Percentiles rank a stretch among this genome's conserved stretches.
Evolutionary conservation across 768 basidiomycete species (phyloP).

Genomic region (Leccinum ochraceum): DNA sequence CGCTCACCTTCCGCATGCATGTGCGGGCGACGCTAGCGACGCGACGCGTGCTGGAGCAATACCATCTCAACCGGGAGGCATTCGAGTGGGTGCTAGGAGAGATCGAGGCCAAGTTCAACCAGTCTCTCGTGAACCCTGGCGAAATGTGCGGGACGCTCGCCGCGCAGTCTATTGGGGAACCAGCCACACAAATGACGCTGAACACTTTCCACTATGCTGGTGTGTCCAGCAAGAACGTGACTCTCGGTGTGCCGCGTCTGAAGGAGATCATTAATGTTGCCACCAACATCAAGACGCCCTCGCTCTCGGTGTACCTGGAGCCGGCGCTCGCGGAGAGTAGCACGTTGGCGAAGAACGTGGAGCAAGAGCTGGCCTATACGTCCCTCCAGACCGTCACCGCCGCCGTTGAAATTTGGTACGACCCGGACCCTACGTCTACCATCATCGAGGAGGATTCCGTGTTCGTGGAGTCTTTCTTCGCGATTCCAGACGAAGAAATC

Average conservation of each 20-base stretch:
- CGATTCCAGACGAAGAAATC: constrained; percentile 96
- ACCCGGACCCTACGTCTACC: constrained; percentile 88
- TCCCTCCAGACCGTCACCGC: constrained; percentile 92
- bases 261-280: constrained; percentile 99
- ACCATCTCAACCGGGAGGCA: constrained; percentile 87
- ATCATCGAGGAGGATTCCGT: constrained; percentile 95
- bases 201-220: constrained; percentile 99
- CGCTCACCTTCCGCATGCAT: constrained; percentile 91
- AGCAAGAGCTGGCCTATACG: constrained; percentile 92
- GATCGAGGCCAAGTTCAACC: constrained; percentile 95
- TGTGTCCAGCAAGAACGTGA: constrained; percentile 99
- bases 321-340: constrained; percentile 64
- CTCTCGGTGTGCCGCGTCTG: constrained; percentile 97
- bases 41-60: constrained; percentile 84
- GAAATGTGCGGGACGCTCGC: constrained; percentile 99
- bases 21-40: constrained; percentile 86
- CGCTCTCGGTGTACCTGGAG: constrained; percentile 87
- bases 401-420: constrained; percentile 97
- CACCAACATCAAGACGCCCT: constrained; percentile 97
- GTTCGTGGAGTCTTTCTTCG: constrained; percentile 99
- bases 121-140: constrained; percentile 87
- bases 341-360: constrained; percentile 79
- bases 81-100: constrained; percentile 98
- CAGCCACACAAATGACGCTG: constrained; percentile 98
- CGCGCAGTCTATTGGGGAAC: constrained; percentile 99